Evolutionary conservation across 108 stramenopile species (phyloP), one percentile per base, ranked within the genome.

Genomic region (Stephanodiscus minutulus): DNA sequence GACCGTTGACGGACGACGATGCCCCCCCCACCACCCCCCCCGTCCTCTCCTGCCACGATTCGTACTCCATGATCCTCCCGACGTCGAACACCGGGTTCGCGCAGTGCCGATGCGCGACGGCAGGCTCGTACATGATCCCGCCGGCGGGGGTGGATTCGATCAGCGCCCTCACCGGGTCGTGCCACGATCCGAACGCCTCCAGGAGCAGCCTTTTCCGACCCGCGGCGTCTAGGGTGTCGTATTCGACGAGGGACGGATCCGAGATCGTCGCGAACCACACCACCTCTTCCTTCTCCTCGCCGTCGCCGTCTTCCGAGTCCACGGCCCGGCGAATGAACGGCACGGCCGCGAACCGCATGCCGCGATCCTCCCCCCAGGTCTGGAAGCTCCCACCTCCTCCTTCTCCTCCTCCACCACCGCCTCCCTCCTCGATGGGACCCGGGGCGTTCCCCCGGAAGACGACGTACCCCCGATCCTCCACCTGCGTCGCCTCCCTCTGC

Each of bases 191-290:
- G 71, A 95, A 95, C 6, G 83, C 83, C n/a, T 88, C 74, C 56
- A 90, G 31, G 7, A 95, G 74, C 62, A 76, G 65, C 55, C 76
- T 66, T 35, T 82, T 77, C 20, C 88, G 81, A 66, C 81, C 72
- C 1, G 60, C 35, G 4, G 66, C 33, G 52, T 82, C 88, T 15
- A 56, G 21, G 66, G 50, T 62, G 4, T 49, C 57, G 27, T 77
- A 64, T 36, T 48, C 46, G 53, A 82, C 49, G 53, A 44, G n/a
- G n/a, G n/a, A 28, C 21, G 61, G 61, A 70, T 95, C 90, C 37
- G 86, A 72, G n/a, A 85, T 88, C 8, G 94, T 95, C 18, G 89
- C 88, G 65, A 95, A 95, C 94, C 94, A 95, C 2, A 92, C 91
- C 66, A 91, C 89, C 66, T 72, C 77, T 7, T 73, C 70, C 73